A percentile compares a stretch with the other conserved stretches of the same genome.
Evolutionary conservation across 2,329 filamentous ascomycete species (phyloP).

Genomic region (Talaromyces sp.): DNA sequence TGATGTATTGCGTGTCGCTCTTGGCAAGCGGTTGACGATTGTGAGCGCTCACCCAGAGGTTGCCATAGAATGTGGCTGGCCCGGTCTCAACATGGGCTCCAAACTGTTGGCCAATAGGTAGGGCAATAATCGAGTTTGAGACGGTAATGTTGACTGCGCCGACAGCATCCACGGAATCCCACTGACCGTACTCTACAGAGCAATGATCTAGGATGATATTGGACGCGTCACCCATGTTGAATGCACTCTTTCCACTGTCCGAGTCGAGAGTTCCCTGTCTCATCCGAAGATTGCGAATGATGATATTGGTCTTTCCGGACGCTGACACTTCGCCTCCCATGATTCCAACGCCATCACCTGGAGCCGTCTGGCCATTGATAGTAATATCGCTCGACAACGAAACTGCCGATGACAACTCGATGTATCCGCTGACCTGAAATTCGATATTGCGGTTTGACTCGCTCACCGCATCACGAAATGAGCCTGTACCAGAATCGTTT

Average conservation of each 20-base stretch:
- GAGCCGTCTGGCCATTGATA: conserved; percentile 52
- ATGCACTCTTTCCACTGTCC: conserved; percentile 49
- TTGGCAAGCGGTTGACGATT: conserved; percentile 58
- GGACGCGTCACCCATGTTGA: conserved; percentile 51
- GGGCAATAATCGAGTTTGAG: conserved; percentile 52
- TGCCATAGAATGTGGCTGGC: conserved; percentile 51
- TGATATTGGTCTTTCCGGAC: conserved; percentile 51
- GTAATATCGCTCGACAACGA: conserved; percentile 49
- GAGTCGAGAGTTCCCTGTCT: conserved; percentile 43
- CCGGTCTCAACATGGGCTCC: conserved; percentile 54
- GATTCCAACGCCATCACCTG: conserved; percentile 49
- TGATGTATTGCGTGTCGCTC: conserved; percentile 53
- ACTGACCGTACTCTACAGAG: conserved; percentile 54
- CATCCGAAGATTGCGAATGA: conserved; percentile 56
- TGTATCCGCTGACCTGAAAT: conserved; percentile 50
- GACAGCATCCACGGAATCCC: conserved; percentile 54
- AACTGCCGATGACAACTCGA: conserved; percentile 47
- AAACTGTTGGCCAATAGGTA: conserved; percentile 42
- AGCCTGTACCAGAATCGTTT: conserved; percentile 48
- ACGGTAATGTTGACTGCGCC: conserved; percentile 50
- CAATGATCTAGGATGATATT: conserved; percentile 58
- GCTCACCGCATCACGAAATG: conserved; percentile 51
- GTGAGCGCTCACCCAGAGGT: conserved; percentile 57
- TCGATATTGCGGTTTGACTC: conserved; percentile 48
- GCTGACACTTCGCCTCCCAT: conserved; percentile 55